phyloP scores from a whole-genome alignment of 768 basidiomycete species.

The Naganishia onofrii region DNA sequence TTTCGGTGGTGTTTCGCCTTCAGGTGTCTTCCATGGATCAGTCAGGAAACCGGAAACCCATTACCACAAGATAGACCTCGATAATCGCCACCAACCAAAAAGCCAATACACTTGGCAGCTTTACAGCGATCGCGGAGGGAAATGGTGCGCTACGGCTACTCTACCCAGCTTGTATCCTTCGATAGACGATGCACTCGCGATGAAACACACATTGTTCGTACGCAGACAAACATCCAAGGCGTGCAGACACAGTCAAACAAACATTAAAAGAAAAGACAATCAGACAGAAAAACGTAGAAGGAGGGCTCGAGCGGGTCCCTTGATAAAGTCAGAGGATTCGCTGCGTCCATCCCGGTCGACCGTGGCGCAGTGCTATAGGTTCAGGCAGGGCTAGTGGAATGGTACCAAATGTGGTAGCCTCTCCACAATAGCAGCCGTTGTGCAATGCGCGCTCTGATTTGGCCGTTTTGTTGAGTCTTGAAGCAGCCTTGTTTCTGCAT shows the following conservation, averaged over 20 bases:
- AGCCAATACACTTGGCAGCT: too few relatives aligned
- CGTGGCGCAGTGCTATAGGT: neutral
- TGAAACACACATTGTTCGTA: slow-evolving; percentile 8
- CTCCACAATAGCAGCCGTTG: neutral
- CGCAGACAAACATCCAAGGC: too few relatives aligned
- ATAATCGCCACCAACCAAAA: too few relatives aligned
- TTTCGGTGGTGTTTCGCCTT: too few relatives aligned
- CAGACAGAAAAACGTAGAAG: neutral
- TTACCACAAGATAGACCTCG: too few relatives aligned
- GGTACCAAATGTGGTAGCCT: neutral
- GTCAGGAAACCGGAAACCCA: too few relatives aligned
- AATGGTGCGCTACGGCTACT: too few relatives aligned
- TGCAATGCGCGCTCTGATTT: neutral
- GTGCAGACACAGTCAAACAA: neutral
- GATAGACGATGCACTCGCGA: slow-evolving; percentile 19
- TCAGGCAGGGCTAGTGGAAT: neutral
- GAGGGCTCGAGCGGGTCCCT: neutral
- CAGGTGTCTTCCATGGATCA: too few relatives aligned
- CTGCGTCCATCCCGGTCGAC: too few relatives aligned
- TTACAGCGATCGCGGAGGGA: too few relatives aligned
- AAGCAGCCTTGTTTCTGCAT: neutral
- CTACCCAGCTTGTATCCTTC: slow-evolving; percentile 18
- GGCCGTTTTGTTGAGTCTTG: neutral
- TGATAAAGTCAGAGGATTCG: too few relatives aligned
- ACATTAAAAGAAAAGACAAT: too few relatives aligned